Evolutionary conservation across 75 land plant genomes (phyloP), one percentile per base, ranked within the genome.

Genomic region (Chamaecyparis obtusa): DNA sequence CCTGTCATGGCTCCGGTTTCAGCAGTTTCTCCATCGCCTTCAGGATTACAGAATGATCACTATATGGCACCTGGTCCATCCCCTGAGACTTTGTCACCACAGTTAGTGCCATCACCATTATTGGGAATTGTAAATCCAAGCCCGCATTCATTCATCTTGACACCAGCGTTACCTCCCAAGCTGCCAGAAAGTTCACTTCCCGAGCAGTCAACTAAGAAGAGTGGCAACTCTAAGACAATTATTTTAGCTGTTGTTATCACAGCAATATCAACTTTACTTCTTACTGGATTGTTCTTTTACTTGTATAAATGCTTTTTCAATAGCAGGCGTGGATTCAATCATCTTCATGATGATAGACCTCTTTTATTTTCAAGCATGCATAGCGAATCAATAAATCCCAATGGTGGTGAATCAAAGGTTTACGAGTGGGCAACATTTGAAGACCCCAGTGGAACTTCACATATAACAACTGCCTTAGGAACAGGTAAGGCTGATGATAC

Each of bases 181-280:
- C n/a, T 39, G 14, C 41, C 81, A 24, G 37, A 32, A 15, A 19
- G 17, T 21, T 14, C 24, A 78, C 51, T 49, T 46, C 51, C 48
- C 11, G 54, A n/a, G n/a, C 83, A 81, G 49, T 84, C 19, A 84
- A 36, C 2, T 9, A 51, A 84, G 67, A 56, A 84, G 9, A 19
- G 64, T 55, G 67, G 41, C 57, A 84, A 84, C 41, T 54, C 85
- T 21, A 84, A 84, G 85, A 14, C 85, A 54, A 36, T 84, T 33
- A 35, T 84, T 33, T 27, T 19, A 35, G 85, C 85, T 56, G 85
- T 84, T 55, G 64, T 84, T 56, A 51, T 84, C 49, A 84, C 85
- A n/a, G 85, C 85, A 84, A 56, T 84, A 54, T 84, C 60, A 36
- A 84, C 85, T 84, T 10, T 56, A 33, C 57, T 54, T 49, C 39